Base-by-base conservation (phyloP, 805 yeast genomes). In the Myxozyma neotropica region DNA sequence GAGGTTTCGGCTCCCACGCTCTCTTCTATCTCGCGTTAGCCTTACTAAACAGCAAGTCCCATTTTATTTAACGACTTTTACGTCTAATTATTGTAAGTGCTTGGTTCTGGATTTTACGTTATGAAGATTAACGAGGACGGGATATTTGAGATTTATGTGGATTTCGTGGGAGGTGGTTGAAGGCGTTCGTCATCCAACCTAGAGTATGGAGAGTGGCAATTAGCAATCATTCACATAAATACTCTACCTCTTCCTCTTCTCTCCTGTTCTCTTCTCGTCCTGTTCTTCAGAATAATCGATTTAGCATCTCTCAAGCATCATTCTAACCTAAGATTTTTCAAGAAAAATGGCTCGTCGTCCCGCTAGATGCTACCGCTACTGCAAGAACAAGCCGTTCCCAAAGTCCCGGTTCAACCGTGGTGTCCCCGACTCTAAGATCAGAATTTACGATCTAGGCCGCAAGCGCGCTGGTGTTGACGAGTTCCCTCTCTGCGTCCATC, bases 311-410 rank as follows among this genome's bases (percentile, higher is more conserved):
- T 23, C 43, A 43, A n/a, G n/a, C n/a, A n/a, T n/a, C n/a, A n/a
- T n/a, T n/a, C n/a, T n/a, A n/a, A n/a, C n/a, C n/a, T n/a, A n/a
- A n/a, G n/a, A n/a, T n/a, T n/a, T n/a, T n/a, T n/a, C n/a, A n/a
- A n/a, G 49, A 52, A 89, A 87, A 80, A 93, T 93, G 98, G 97
- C 98, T 81, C 91, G 98, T 85, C 93, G 98, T 88, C 99, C 99
- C 82, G 99, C 99, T 87, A 90, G 98, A 88, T 94, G 99, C 86
- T 94, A 94, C 97, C 91, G 99, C 86, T 94, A 93, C 95, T 95
- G 97, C 89, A 94, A 94, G 89, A 94, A 94, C 96, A 94, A 94
- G 87, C 99, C 99, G 77, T 94, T 86, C 89, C 99, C 99, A 85
- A 94, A 94, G 87, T 92, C 98, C 77, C 92, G 99, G 84, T 94